Conservation (phyloP, 768 basidiomycete genomes). For the Epithele typhae region DNA sequence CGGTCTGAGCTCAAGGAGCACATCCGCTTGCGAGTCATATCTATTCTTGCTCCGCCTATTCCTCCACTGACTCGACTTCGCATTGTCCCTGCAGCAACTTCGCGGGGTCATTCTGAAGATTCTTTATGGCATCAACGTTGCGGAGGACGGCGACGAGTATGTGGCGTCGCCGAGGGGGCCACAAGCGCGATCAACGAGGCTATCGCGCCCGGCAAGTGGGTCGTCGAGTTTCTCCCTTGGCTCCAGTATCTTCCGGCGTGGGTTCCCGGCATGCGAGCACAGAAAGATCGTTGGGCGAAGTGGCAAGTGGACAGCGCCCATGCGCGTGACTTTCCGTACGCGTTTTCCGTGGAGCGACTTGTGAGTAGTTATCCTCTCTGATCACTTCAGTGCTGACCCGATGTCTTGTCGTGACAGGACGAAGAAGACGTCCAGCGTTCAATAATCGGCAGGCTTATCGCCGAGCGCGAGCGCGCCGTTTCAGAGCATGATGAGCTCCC, state of each 20-base stretch:
- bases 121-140: background rate
- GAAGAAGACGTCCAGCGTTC: too few species aligned
- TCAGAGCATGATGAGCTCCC: too few species aligned
- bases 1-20: constrained; percentile 1
- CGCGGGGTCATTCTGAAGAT: too few species aligned
- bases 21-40: constrained; percentile 3
- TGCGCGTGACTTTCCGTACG: background rate
- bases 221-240: constrained; percentile 26
- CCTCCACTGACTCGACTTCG: too few species aligned
- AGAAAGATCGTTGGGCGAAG: background rate
- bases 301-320: constrained; percentile 2
- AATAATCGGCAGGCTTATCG: too few species aligned
- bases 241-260: constrained; percentile 16
- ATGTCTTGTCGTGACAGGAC: too few species aligned
- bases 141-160: background rate
- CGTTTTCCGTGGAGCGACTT: too few species aligned
- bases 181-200: constrained; percentile 22
- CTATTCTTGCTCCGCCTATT: too few species aligned
- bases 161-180: constrained; percentile 16
- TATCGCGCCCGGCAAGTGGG: constrained; percentile 15
- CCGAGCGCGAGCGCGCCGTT: too few species aligned
- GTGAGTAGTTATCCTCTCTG: too few species aligned
- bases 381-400: too few species aligned
- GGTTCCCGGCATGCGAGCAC: constrained; percentile 20
- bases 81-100: too few species aligned